Base-by-base conservation (phyloP, 2,329 filamentous ascomycete species). In the Dactylellina drechsleri region DNA sequence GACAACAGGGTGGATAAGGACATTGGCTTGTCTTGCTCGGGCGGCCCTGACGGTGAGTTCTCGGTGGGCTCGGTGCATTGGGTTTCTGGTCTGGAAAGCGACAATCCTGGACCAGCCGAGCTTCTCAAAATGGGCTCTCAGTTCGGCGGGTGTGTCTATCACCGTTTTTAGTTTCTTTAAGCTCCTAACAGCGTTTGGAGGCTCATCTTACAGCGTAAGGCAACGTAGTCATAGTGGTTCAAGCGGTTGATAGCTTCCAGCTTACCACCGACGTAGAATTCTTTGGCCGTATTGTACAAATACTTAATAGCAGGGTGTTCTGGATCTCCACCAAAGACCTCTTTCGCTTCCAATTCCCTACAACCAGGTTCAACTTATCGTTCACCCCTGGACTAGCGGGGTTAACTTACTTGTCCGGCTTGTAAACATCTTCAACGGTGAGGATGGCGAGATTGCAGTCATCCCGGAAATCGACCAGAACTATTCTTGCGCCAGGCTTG, bases 201-300 rank as follows among this genome's bases (percentile, higher is more conserved):
- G n/a, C n/a, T n/a, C n/a, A n/a, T n/a, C n/a, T n/a, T n/a, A 47
- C 43, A 47, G 13, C 43, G 18, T 3, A 98, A 88, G 81, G 92
- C 95, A 79, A 98, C 92, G 85, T 98, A 98, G 85, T 99, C 95
- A 86, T 99, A 99, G 87, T 99, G 95, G 85, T 96, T 93, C 76
- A 97, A 87, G 79, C 92, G 91, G 87, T 94, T 94, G 82, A 99
- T 90, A 77, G 95, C 95, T 82, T 98, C 92, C 78, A 99, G 85
- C 88, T 96, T 97, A 82, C 95, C 95, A 82, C 95, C 95, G 77
- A 99, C 88, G 83, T 98, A 98, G 83, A 90, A 96, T 76, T 97
- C 93, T 80, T 92, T 86, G 77, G 91, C 90, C 43, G 89, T 90
- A 80, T 89, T 87, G 85, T 90, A 90, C 77, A 99, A 89, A 85